Percentiles rank a stretch among this genome's conserved stretches.
Conservation (phyloP, 2,329 filamentous ascomycete species). For the Thelonectria rubi region DNA sequence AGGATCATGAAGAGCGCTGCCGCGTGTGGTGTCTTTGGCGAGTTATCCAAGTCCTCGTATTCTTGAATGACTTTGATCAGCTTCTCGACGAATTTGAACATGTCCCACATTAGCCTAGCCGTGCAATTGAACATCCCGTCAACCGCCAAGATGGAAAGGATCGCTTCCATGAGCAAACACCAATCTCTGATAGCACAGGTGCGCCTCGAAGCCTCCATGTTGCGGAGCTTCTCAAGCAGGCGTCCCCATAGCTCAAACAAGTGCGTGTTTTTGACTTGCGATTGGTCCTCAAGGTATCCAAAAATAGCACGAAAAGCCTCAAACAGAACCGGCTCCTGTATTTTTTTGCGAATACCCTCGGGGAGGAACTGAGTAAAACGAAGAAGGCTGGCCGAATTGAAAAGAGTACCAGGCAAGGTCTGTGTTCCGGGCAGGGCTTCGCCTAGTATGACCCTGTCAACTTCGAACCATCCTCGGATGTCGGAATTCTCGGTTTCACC, state of each 20-base stretch:
- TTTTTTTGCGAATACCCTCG: slow-evolving; percentile 2
- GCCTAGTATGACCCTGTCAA: slow-evolving; percentile 24
- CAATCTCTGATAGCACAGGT: slow-evolving; percentile 21
- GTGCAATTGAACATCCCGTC: slow-evolving; percentile 42
- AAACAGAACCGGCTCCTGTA: slow-evolving; percentile 20
- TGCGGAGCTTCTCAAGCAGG: slow-evolving; percentile 19
- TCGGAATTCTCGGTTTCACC: neutral
- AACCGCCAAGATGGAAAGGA: slow-evolving; percentile 44
- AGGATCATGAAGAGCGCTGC: slow-evolving; percentile 37
- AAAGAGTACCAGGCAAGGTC: no score
- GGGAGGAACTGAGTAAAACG: slow-evolving; percentile 27
- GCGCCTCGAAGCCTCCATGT: neutral
- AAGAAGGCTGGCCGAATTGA: slow-evolving; percentile 15
- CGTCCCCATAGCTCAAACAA: slow-evolving; percentile 31
- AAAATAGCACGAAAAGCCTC: slow-evolving; percentile 34
- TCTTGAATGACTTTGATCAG: slow-evolving; percentile 37
- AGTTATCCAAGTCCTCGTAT: no score
- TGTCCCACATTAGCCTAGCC: slow-evolving; percentile 32
- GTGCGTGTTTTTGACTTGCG: slow-evolving; percentile 23
- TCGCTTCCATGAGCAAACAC: slow-evolving; percentile 30
- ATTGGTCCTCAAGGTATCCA: slow-evolving; percentile 27
- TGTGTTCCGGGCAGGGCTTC: slow-evolving; percentile 28
- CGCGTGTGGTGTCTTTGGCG: no score
- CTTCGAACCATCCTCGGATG: slow-evolving; percentile 14
- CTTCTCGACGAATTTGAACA: slow-evolving; percentile 39